Evolutionary conservation across 768 basidiomycete genomes (phyloP).

Genomic region (Phaffia australis): DNA sequence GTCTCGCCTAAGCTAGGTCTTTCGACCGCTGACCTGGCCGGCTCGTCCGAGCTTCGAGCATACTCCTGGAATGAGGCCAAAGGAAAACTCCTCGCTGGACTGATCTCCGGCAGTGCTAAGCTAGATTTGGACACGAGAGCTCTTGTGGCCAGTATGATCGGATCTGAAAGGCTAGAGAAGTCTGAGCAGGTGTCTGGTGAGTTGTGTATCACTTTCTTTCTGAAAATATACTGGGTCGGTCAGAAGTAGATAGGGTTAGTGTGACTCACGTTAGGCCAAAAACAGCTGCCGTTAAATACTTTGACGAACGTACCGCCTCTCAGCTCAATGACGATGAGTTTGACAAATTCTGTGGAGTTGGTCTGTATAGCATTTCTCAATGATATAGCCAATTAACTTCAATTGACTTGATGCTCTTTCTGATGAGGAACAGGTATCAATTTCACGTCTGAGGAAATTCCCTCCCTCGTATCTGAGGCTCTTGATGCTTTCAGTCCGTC

Average conservation of each 20-base stretch:
- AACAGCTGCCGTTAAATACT: constrained; percentile 64
- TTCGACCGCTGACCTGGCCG: constrained; percentile 57
- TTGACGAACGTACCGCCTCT: constrained; percentile 52
- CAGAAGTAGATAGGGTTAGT: background rate
- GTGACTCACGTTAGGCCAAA: background rate
- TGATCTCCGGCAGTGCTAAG: constrained; percentile 41
- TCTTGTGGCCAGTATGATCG: constrained; percentile 57
- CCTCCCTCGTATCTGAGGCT: constrained; percentile 44
- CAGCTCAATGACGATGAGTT: constrained; percentile 56
- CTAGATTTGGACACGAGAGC: constrained; percentile 49
- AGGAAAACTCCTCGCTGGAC: constrained; percentile 35
- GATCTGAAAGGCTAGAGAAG: constrained; percentile 61
- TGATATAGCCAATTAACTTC: background rate
- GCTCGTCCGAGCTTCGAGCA: constrained; percentile 31
- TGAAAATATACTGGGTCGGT: background rate
- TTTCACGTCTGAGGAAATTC: constrained; percentile 58
- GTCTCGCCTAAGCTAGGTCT: constrained; percentile 67
- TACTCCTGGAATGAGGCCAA: constrained; percentile 20
- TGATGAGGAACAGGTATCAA: constrained; percentile 52
- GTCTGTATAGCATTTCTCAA: constrained; percentile 45
- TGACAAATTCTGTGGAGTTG: constrained; percentile 71
- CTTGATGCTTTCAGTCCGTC: constrained; percentile 40
- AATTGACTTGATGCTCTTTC: background rate
- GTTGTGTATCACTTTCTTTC: constrained; percentile 29
- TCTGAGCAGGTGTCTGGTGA: constrained; percentile 79